These are phyloP conservation scores for Daldinia loculata DNA, from an alignment of 495 filamentous ascomycete species.

Conservation along the genomic window DNA sequence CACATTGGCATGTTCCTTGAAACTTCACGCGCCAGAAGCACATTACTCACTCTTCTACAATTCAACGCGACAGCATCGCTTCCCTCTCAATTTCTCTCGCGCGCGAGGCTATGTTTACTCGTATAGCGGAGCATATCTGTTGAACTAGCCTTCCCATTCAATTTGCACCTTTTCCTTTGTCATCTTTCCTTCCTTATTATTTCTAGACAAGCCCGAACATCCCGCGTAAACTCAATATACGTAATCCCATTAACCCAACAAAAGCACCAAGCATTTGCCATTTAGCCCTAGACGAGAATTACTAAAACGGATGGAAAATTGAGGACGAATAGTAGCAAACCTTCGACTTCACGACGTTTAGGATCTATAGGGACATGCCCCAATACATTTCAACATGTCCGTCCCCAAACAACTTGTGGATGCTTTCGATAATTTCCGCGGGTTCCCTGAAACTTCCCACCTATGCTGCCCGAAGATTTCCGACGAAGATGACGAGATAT, in stretches of 20 bases:
- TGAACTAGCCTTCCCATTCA: not conserved
- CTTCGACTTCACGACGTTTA: not conserved
- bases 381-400: conserved; percentile 4
- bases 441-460: conserved; percentile 42
- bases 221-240: not conserved
- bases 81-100: not conserved
- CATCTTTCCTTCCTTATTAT: not conserved
- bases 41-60: not conserved
- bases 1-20: conserved; percentile 14
- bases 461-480: conserved; percentile 55
- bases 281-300: not conserved
- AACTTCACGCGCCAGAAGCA: conserved; percentile 20
- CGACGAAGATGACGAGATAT: conserved; percentile 58
- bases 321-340: not conserved
- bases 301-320: not conserved
- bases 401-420: conserved; percentile 33
- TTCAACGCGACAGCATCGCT: conserved; percentile 1
- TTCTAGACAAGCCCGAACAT: not conserved
- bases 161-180: conserved; percentile 4
- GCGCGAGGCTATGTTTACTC: not conserved
- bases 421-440: conserved; percentile 54
- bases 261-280: not conserved
- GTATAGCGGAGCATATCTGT: not conserved
- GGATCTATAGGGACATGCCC: conserved; percentile 23
- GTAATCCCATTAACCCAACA: not conserved